Evolutionary conservation across 805 yeast genomes (phyloP).

Genomic region (Candida dendrica): DNA sequence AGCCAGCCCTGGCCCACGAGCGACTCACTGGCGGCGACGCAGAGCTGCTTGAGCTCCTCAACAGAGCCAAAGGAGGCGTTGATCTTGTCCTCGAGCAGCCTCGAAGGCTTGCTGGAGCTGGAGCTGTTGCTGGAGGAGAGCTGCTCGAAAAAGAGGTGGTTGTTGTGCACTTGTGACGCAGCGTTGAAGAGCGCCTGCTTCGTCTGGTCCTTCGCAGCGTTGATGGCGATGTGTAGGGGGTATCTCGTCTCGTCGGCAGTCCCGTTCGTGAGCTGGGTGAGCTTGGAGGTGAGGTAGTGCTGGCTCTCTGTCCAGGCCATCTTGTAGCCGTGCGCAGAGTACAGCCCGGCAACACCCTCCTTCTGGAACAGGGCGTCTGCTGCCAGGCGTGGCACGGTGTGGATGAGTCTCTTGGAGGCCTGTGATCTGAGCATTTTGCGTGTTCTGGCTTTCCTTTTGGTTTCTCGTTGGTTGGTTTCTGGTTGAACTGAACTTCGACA

Average conservation of each 20-base stretch:
- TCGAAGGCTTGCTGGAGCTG: conserved; percentile 26
- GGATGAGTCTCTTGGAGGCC: conserved; percentile 31
- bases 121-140: conserved; percentile 22
- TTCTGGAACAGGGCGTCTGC: conserved; percentile 29
- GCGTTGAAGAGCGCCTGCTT: conserved; percentile 70
- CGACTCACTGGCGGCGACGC: conserved; percentile 17
- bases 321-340: conserved; percentile 57
- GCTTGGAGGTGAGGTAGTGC: conserved; percentile 48
- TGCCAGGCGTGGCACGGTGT: conserved; percentile 55
- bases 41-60: conserved; percentile 8
- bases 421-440: no score
- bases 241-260: conserved; percentile 70
- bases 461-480: no score
- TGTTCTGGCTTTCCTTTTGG: no score
- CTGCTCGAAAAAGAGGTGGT: conserved; percentile 80
- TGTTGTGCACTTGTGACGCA: conserved; percentile 89
- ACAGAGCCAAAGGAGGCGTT: conserved; percentile 29
- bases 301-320: conserved; percentile 83
- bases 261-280: conserved; percentile 63
- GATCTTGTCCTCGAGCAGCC: conserved; percentile 28
- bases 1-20: conserved; percentile 65
- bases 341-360: conserved; percentile 59
- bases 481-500: no score
- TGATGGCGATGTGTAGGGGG: conserved; percentile 63
- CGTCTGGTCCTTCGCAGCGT: conserved; percentile 60